Base-by-base conservation (phyloP, 345 rosid genomes). In the Combretum micranthum region DNA sequence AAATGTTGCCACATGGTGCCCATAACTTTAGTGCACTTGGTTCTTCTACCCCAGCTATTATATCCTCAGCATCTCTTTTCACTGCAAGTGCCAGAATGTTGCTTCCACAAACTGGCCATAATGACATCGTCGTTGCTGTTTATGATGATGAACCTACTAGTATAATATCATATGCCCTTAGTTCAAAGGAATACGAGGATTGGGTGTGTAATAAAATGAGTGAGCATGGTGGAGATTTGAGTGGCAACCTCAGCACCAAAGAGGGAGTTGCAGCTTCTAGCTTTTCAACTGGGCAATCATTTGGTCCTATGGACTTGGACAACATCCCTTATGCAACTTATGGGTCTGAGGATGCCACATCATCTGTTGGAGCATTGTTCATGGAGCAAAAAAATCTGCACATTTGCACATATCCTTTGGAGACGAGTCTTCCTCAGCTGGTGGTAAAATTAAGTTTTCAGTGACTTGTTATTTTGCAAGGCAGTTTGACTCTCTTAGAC, bases 121-220 rank as follows among this genome's bases (percentile, higher is more conserved):
- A 72, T 57, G 89, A 83, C 55, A 59, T 90, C 4, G 93, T 87
- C 62, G 57, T 90, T 54, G 90, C 96, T 59, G 96, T 94, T 49
- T 85, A 82, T 49, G 97, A 90, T n/a, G 72, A 80, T 73, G 99
- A 94, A 68, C 97, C 96, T 2, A 82, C 84, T 43, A 94, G 99
- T 56, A 74, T 90, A 25, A 83, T 94, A 50, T 83, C 99, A 0
- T 90, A 82, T 78, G 99, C 95, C 54, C 86, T 94, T 26, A 78
- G 77, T 68, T 85, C 95, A 61, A 85, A 77, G 75, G 87, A 87
- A 57, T 79, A 94, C 64, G 85, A 78, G 20, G 88, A 82, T 52
- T 87, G 86, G 95, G 78, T 90, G 19, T 57, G 66, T 58, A 77
- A 69, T 53, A 79, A 53, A 62, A 66, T 69, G 15, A 56, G 57